Base-by-base conservation (phyloP, 768 basidiomycete species). In the Tricholoma sp. region DNA sequence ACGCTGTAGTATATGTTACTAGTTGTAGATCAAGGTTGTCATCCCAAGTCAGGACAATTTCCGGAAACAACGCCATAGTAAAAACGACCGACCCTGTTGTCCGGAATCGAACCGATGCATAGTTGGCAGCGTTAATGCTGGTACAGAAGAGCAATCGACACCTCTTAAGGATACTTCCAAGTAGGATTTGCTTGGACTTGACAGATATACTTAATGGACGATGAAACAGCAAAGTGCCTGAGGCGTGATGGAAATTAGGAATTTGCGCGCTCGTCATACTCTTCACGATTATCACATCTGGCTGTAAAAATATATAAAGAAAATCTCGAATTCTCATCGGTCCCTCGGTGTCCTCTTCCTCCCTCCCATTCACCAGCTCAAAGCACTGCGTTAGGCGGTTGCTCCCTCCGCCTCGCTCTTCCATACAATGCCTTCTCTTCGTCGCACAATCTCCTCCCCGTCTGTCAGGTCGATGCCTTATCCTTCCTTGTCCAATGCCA, bases 381-480 rank as follows among this genome's bases (percentile, higher is more conserved):
- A 29, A 61, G 76, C 77, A 74, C 77, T 79, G 78, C 75, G 76
- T 72, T 72, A 77, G 76, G 76, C 78, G 73, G 79, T 70, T 75
- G 76, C 71, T 70, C 65, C 58, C 54, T 64, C 62, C 45, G 5
- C 63, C 66, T 56, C 63, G 62, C 61, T 59, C 59, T 56, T 59
- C 62, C 63, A 61, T 57, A 57, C 47, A 42, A 80, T 80, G 87
- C 90, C 89, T 65, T 90, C 88, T 73, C 86, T 91, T 63, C 89
- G 89, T 74, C 87, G 89, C 65, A 82, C 86, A 50, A 70, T 81
- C 59, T 91, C 90, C 17, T 82, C 85, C 55, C 84, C 87, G 42
- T 72, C 79, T 18, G 86, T 86, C 63, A 82, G 89, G 63, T 78
- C 81, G 0, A 81, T 85, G 10, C 90, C 89, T 3, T 91, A 91